Base-by-base conservation (phyloP, 805 yeast genomes). In the Metschnikowia corniflorae region DNA sequence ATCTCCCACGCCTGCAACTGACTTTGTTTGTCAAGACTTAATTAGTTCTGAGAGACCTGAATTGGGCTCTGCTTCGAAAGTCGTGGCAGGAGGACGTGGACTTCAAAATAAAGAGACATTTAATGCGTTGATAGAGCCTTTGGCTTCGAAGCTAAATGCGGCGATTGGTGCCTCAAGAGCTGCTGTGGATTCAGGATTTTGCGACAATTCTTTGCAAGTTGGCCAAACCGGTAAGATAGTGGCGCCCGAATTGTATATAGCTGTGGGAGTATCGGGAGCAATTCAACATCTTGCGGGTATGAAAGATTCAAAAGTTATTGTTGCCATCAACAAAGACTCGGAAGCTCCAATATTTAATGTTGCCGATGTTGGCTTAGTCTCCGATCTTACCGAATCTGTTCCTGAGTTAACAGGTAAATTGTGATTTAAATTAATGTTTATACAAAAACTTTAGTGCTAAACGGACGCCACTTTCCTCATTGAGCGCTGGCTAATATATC, bases 211-310 rank as follows among this genome's bases (percentile, higher is more conserved):
- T 7, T 73, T 91, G 52, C 98, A 91, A 65, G 89, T 91, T 44
- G 98, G 98, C 37, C 98, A 91, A 67, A 91, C 98, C 7, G 98
- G 98, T 51, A 93, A 93, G 62, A 89, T 89, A 37, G 94, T 93
- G 22, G 97, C 97, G 6, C 98, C 98, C 26, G 96, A 89, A 27
- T 73, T 89, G 45, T 93, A 93, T 60, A 64, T 93, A 30, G 97
- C 97, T 3, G 80, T 89, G 27, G 98, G 98, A 46, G 78, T 93
- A 40, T 84, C 95, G 15, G 98, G 98, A 44, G 98, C 98, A 21
- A 91, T 91, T 55, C 98, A 91, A 68, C 98, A 91, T 65, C 70
- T 93, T 54, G 98, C 98, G 2, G 98, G 98, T 47, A 91, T 91
- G 97, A 91, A 89, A 65, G 97, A 91, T 58, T 77, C 96, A 28